Evolutionary conservation across 257 asterid species (phyloP).

Genomic region (Solanum rostratum): DNA sequence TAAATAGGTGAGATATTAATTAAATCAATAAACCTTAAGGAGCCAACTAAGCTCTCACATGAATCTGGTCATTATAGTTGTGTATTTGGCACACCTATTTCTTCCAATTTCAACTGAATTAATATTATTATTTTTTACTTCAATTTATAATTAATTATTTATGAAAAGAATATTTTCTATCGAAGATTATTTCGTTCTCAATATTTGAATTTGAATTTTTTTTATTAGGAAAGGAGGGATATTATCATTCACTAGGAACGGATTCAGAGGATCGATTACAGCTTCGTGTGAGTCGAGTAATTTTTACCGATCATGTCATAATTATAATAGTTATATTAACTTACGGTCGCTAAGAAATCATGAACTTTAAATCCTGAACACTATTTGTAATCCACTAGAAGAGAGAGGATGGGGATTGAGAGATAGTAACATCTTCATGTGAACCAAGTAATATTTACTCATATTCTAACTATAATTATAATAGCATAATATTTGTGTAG

Average conservation of each 20-base stretch:
- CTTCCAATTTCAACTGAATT: not conserved
- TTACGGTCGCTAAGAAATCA: not conserved
- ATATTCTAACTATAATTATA: not conserved
- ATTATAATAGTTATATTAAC: not conserved
- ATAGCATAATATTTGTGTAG: not conserved
- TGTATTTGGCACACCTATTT: not conserved
- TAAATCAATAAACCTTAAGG: not conserved
- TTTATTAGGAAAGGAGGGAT: not conserved
- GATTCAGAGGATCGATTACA: not conserved
- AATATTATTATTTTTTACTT: not conserved
- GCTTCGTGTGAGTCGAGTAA: rapidly evolving
- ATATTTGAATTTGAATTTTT: not conserved
- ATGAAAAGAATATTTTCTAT: not conserved
- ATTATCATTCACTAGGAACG: not conserved
- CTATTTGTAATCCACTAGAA: not conserved
- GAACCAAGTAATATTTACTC: not conserved
- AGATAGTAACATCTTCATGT: not conserved
- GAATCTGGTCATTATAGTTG: not conserved
- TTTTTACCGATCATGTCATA: not conserved
- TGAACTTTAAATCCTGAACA: not conserved
- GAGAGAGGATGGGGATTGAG: not conserved
- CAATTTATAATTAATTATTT: not conserved
- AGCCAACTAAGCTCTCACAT: constrained; percentile 1
- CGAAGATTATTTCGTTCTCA: not conserved
- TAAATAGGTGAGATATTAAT: not conserved